A percentile compares a stretch with the other conserved stretches of the same genome.
Evolutionary conservation across 169 alveolate genomes (phyloP).

Genomic region (Perkinsus olseni): DNA sequence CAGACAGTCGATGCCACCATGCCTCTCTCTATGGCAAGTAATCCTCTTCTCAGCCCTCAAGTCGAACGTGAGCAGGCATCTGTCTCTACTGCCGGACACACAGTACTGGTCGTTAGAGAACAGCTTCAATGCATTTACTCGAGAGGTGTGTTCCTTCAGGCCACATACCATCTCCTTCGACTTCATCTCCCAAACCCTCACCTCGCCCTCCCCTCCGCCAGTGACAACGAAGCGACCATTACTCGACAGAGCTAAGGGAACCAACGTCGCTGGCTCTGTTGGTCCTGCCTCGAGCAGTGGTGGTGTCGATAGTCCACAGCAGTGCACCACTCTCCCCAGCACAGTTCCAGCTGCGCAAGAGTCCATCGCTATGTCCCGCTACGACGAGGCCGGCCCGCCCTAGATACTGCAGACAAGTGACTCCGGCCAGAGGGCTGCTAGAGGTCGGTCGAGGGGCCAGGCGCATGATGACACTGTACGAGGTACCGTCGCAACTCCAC

Average conservation of each 20-base stretch:
- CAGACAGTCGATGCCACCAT: conserved; percentile 69
- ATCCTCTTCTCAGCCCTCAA: conserved; percentile 62
- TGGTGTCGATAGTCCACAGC: conserved; percentile 69
- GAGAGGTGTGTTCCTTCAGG: conserved; percentile 65
- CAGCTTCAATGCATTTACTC: conserved; percentile 56
- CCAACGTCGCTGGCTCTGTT: conserved; percentile 36
- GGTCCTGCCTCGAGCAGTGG: conserved; percentile 63
- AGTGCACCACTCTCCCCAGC: conserved; percentile 51
- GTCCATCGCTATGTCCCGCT: conserved; percentile 68
- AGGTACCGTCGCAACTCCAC: background rate
- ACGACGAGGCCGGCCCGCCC: conserved; percentile 60
- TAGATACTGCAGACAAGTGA: conserved; percentile 49
- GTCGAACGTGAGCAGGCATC: conserved; percentile 61
- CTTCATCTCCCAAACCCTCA: conserved; percentile 72
- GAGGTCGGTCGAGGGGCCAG: background rate
- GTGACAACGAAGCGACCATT: conserved; percentile 54
- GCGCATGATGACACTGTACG: background rate
- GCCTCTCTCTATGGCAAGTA: conserved; percentile 60
- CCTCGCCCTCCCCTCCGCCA: conserved; percentile 72
- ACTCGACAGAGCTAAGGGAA: conserved; percentile 13
- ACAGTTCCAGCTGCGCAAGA: conserved; percentile 46
- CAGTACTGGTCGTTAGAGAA: conserved; percentile 56
- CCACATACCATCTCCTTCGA: conserved; percentile 67
- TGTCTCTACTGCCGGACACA: conserved; percentile 58
- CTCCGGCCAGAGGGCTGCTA: conserved; percentile 47